Evolutionary conservation across 495 filamentous ascomycete genomes (phyloP).

Genomic region (Cenococcum geophilum): DNA sequence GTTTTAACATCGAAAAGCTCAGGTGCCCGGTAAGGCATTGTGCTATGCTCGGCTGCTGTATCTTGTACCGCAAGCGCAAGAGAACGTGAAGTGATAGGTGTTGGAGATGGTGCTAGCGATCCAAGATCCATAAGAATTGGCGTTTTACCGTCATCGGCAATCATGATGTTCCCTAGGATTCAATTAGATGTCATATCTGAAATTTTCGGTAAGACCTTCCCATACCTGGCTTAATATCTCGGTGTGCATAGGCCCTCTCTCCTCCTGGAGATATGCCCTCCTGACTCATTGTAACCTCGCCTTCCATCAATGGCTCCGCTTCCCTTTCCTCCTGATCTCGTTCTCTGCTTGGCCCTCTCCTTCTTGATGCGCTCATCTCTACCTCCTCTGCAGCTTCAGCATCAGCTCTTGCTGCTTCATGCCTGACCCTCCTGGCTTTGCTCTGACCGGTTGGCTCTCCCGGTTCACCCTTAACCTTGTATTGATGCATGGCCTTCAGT

Average conservation of each 20-base stretch:
- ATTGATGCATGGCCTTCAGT: slow-evolving; percentile 84
- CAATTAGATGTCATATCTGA: slow-evolving; percentile 13
- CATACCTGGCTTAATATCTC: slow-evolving; percentile 93
- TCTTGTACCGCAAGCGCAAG: slow-evolving; percentile 89
- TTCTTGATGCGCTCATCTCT: slow-evolving; percentile 41
- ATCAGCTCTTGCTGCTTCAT: slow-evolving; percentile 56
- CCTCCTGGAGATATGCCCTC: slow-evolving; percentile 66
- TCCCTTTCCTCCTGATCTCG: slow-evolving; percentile 66
- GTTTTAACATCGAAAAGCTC: slow-evolving; percentile 98
- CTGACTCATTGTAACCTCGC: slow-evolving; percentile 66
- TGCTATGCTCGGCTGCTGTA: slow-evolving; percentile 88
- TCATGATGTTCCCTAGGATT: slow-evolving; percentile 86
- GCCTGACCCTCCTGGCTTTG: slow-evolving; percentile 53
- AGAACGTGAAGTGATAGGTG: slow-evolving; percentile 87
- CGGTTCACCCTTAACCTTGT: slow-evolving; percentile 57
- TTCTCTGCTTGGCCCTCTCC: slow-evolving; percentile 35
- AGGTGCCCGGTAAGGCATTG: slow-evolving; percentile 96
- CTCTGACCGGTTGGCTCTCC: slow-evolving; percentile 49
- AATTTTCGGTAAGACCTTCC: neutral
- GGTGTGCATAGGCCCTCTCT: slow-evolving; percentile 79
- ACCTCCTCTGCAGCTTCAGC: slow-evolving; percentile 52
- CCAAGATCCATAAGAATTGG: slow-evolving; percentile 99
- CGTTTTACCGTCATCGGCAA: slow-evolving; percentile 72
- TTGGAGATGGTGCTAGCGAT: slow-evolving; percentile 80
- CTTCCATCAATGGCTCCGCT: slow-evolving; percentile 74